phyloP scores from a whole-genome alignment of 225 moss, liverwort and hornwort genomes.

The Pseudisothecium myosuroides region DNA sequence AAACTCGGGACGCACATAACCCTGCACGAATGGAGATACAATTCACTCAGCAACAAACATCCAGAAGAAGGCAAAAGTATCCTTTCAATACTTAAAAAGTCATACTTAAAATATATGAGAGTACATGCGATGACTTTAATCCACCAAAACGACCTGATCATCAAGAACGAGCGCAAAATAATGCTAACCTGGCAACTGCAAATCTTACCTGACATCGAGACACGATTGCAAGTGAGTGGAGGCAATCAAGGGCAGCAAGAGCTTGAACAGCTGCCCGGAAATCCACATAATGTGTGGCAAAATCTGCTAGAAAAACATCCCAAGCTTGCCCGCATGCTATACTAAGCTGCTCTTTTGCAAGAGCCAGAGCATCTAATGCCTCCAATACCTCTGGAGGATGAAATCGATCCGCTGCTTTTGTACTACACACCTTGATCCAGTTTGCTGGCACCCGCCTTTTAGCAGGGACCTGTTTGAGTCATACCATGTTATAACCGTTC shows the following conservation, averaged over 20 bases:
- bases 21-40: conserved; percentile 26
- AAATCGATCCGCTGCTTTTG: conserved; percentile 67
- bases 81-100: neutral
- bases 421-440: conserved; percentile 85
- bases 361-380: conserved; percentile 60
- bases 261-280: conserved; percentile 95
- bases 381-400: conserved; percentile 82
- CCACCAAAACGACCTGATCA: neutral
- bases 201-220: conserved; percentile 68
- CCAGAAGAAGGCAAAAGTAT: neutral
- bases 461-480: conserved; percentile 45
- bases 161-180: neutral
- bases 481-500: neutral
- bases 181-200: neutral
- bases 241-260: conserved; percentile 92
- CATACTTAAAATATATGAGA: neutral
- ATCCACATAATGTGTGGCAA: conserved; percentile 72
- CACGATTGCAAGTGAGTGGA: conserved; percentile 78
- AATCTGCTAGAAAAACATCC: conserved; percentile 77
- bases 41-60: neutral
- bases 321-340: conserved; percentile 73
- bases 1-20: conserved; percentile 82
- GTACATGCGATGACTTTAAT: neutral
- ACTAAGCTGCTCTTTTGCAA: conserved; percentile 71
- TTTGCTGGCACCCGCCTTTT: conserved; percentile 73